phyloP scores from a whole-genome alignment of 176 grass and related monocot genomes.

The Calamus simplicifolius region DNA sequence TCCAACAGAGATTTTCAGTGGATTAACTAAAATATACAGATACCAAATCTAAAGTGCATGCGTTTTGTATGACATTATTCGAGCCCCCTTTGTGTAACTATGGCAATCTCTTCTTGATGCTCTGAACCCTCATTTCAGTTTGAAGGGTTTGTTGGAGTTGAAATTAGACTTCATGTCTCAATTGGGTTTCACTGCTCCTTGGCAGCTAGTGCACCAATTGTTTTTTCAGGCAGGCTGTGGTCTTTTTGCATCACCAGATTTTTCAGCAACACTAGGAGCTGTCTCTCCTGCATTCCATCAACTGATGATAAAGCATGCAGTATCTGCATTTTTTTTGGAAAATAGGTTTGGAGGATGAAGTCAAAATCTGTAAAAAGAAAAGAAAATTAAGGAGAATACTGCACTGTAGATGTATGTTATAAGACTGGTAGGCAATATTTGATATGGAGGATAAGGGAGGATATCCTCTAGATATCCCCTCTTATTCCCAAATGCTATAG shows the following conservation, averaged over 20 bases:
- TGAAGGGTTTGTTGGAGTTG: conserved; percentile 9
- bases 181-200: conserved; percentile 1
- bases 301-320: conserved; percentile 1
- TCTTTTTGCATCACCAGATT: conserved; percentile 3
- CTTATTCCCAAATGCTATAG: no score
- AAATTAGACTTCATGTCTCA: conserved; percentile 11
- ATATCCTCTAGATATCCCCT: no score
- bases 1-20: no score
- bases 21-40: no score
- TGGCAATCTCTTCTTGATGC: conserved; percentile 11
- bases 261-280: background rate
- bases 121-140: conserved; percentile 10
- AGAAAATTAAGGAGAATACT: no score
- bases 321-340: background rate
- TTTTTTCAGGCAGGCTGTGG: background rate
- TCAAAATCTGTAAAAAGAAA: no score
- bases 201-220: conserved; percentile 1
- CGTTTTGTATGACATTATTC: conserved; percentile 2
- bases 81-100: conserved; percentile 2
- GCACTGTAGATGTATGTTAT: no score
- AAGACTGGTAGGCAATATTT: no score
- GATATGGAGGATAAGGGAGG: no score
- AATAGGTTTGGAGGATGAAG: background rate
- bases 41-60: no score
- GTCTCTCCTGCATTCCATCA: conserved; percentile 15